phyloP scores from a whole-genome alignment of 2,329 filamentous ascomycete genomes.

The Diaporthe helianthi region DNA sequence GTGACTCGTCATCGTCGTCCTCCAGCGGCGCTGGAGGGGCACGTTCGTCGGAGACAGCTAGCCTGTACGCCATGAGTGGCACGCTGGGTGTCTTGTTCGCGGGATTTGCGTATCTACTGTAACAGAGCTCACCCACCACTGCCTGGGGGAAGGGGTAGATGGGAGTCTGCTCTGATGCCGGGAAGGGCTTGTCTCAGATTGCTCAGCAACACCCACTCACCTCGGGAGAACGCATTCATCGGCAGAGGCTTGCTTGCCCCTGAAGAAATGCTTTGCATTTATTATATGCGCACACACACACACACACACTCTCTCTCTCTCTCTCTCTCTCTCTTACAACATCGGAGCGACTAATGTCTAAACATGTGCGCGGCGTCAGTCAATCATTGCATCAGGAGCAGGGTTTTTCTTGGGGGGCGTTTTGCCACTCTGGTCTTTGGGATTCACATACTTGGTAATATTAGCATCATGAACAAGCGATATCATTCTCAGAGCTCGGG shows the following conservation, averaged over 20 bases:
- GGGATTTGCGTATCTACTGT: constrained; percentile 34
- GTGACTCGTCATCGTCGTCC: constrained; percentile 2
- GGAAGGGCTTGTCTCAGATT: background rate
- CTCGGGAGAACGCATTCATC: background rate
- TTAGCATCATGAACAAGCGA: constrained; percentile 18
- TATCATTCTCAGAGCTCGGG: background rate
- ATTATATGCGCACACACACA: background rate
- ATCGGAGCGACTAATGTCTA: constrained; percentile 19
- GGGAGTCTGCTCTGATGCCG: background rate
- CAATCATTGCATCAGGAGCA: constrained; percentile 20
- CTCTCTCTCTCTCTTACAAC: too few species aligned
- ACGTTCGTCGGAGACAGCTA: constrained; percentile 24
- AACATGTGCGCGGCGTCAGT: constrained; percentile 18
- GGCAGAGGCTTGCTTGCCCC: background rate
- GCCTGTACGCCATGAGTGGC: constrained; percentile 31
- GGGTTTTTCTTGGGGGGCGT: constrained; percentile 1
- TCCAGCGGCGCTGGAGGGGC: constrained; percentile 20
- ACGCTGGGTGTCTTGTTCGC: constrained; percentile 30
- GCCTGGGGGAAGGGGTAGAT: background rate
- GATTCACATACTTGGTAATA: background rate
- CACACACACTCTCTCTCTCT: too few species aligned
- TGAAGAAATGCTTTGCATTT: background rate
- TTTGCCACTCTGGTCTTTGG: background rate
- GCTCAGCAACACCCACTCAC: background rate
- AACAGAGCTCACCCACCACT: background rate